phyloP scores from a whole-genome alignment of 352 stramenopile genomes.

The Thraustochytrium sp. region DNA sequence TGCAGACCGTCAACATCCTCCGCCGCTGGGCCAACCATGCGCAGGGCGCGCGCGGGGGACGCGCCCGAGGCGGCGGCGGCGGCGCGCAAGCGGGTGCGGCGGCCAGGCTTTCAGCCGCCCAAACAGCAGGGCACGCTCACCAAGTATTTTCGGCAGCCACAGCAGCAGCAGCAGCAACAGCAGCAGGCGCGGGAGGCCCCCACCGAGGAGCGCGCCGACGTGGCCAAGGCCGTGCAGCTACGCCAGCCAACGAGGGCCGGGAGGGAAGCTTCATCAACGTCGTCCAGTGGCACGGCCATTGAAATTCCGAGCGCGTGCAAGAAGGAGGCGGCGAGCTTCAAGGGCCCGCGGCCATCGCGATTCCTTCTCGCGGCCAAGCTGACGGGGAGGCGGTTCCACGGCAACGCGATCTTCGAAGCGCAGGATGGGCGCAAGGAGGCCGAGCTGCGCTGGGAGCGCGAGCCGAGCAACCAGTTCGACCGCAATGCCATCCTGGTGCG shows the following conservation, averaged over 20 bases:
- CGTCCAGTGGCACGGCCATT: background rate
- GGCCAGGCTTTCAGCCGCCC: background rate
- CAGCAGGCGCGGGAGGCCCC: background rate
- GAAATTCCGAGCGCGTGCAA: background rate
- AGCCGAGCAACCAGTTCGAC: background rate
- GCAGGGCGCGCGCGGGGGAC: too few relatives aligned
- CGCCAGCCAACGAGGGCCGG: too few relatives aligned
- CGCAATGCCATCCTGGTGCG: conserved; percentile 4
- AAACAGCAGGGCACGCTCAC: background rate
- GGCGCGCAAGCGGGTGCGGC: background rate
- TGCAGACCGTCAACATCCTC: too few relatives aligned
- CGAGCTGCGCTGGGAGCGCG: background rate
- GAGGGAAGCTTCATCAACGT: background rate
- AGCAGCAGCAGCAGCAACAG: background rate
- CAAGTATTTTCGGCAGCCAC: background rate
- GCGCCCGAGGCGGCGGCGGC: too few relatives aligned
- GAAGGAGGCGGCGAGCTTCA: background rate
- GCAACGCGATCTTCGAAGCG: background rate
- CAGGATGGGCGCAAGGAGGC: background rate
- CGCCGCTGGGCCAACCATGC: too few relatives aligned
- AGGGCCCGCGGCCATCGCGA: background rate
- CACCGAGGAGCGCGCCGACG: background rate
- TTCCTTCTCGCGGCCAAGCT: background rate
- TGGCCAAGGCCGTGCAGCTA: background rate
- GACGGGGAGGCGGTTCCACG: background rate